A percentile compares a stretch with the other conserved stretches of the same genome.
Evolutionary conservation across 2,329 filamentous ascomycete genomes (phyloP).

Genomic region (Myriosclerotinia curreyana): DNA sequence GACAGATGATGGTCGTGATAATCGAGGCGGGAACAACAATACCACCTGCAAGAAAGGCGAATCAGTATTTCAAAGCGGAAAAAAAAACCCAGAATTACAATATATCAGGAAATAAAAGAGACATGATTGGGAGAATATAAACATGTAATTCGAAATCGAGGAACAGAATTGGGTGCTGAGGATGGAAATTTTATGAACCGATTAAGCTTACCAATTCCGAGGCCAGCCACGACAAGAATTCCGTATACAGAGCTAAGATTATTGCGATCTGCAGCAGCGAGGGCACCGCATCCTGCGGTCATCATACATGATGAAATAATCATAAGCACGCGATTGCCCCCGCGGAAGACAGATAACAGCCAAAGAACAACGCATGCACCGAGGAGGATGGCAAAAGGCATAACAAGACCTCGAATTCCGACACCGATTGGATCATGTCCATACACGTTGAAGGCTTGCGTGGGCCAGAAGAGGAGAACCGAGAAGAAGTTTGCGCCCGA

Average conservation of each 20-base stretch:
- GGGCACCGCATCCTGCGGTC: constrained; percentile 57
- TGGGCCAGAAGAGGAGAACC: constrained; percentile 55
- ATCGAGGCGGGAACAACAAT: constrained; percentile 66
- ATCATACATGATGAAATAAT: constrained; percentile 59
- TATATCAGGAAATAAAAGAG: background rate
- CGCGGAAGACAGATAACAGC: constrained; percentile 57
- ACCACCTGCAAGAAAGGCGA: constrained; percentile 39
- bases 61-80: background rate
- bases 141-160: no score
- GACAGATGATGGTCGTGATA: constrained; percentile 67
- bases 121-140: background rate
- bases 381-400: constrained; percentile 59
- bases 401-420: constrained; percentile 60
- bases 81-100: background rate
- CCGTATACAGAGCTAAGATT: constrained; percentile 56
- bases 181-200: background rate
- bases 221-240: constrained; percentile 56
- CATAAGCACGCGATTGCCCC: constrained; percentile 57
- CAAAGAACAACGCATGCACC: constrained; percentile 58
- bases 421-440: constrained; percentile 62
- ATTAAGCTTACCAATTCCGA: constrained; percentile 53
- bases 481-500: constrained; percentile 52
- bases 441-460: constrained; percentile 63
- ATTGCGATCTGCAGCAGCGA: constrained; percentile 50
- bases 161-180: background rate